Evolutionary conservation across 768 basidiomycete genomes (phyloP).

Genomic region (Boletus tylopilopsis): DNA sequence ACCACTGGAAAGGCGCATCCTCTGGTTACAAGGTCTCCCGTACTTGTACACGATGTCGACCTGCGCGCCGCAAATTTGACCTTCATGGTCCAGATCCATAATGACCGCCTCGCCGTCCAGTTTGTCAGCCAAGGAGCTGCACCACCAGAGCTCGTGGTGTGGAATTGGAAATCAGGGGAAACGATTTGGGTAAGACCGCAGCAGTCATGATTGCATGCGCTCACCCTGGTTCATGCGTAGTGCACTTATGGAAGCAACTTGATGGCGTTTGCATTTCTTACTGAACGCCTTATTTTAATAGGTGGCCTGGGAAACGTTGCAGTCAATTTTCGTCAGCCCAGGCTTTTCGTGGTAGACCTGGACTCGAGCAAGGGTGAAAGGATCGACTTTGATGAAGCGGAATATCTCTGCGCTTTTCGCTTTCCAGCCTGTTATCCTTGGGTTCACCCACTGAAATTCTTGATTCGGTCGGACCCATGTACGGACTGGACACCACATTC

Average conservation of each 20-base stretch:
- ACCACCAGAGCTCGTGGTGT: constrained; percentile 50
- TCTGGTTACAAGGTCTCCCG: constrained; percentile 33
- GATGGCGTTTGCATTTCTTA: constrained; percentile 41
- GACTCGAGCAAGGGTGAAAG: constrained; percentile 27
- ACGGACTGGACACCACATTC: constrained; percentile 40
- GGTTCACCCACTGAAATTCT: constrained; percentile 32
- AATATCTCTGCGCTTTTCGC: constrained; percentile 37
- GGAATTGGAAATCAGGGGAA: constrained; percentile 64
- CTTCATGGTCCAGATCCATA: constrained; percentile 54
- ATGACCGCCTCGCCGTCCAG: constrained; percentile 48
- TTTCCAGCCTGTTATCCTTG: constrained; percentile 36
- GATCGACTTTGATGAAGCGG: constrained; percentile 28
- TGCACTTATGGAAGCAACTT: constrained; percentile 32
- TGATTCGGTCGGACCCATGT: constrained; percentile 54
- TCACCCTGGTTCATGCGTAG: constrained; percentile 9
- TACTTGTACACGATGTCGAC: constrained; percentile 28
- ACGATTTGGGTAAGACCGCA: constrained; percentile 43
- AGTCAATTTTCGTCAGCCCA: constrained; percentile 21
- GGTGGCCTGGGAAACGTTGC: constrained; percentile 26
- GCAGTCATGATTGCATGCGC: not conserved
- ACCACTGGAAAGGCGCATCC: constrained; percentile 46
- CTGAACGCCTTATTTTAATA: constrained; percentile 37
- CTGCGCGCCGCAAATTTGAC: constrained; percentile 23
- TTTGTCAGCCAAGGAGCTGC: constrained; percentile 33
- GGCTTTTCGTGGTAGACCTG: constrained; percentile 41